Conservation (phyloP, 192 early-diverging fungal species). For the Entomortierella beljakovae region DNA sequence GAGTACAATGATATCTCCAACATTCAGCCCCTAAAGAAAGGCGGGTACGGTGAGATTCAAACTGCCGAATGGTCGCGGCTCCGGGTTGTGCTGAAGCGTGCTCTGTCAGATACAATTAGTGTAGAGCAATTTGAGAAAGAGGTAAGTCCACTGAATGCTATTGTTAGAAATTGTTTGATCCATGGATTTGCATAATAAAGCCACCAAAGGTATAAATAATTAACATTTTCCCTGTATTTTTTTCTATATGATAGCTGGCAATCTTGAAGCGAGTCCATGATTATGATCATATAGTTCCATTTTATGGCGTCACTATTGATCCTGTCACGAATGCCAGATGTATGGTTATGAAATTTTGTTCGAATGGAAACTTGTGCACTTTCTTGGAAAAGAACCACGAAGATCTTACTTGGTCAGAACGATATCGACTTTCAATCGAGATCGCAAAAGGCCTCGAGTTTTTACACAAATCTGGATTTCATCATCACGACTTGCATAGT, state of each 20-base stretch:
- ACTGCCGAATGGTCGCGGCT: slow-evolving; percentile 50
- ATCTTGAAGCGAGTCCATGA: slow-evolving; percentile 50
- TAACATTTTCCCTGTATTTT: background rate
- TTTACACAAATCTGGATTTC: slow-evolving; percentile 56
- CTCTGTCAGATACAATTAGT: slow-evolving; percentile 20
- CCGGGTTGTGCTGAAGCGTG: slow-evolving; percentile 37
- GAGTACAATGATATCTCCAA: slow-evolving; percentile 41
- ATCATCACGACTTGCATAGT: slow-evolving; percentile 59
- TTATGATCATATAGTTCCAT: slow-evolving; percentile 48
- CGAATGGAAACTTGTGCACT: slow-evolving; percentile 42
- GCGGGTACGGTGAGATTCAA: slow-evolving; percentile 49
- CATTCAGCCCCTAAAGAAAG: slow-evolving; percentile 34
- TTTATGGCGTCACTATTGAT: slow-evolving; percentile 45
- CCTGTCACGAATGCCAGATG: slow-evolving; percentile 37
- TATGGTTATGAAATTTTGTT: slow-evolving; percentile 52
- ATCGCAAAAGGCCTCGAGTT: slow-evolving; percentile 55
- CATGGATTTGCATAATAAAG: too few relatives aligned
- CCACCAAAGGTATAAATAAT: background rate
- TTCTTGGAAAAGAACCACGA: slow-evolving; percentile 45
- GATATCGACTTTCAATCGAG: slow-evolving; percentile 44
- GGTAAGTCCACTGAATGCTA: too few relatives aligned
- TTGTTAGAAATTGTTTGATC: too few relatives aligned
- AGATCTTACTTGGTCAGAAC: slow-evolving; percentile 42
- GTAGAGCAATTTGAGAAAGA: slow-evolving; percentile 48
- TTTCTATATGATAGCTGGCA: slow-evolving; percentile 28